Evolutionary conservation across 352 stramenopile genomes (phyloP).

Genomic region (Pythium rishiriense): DNA sequence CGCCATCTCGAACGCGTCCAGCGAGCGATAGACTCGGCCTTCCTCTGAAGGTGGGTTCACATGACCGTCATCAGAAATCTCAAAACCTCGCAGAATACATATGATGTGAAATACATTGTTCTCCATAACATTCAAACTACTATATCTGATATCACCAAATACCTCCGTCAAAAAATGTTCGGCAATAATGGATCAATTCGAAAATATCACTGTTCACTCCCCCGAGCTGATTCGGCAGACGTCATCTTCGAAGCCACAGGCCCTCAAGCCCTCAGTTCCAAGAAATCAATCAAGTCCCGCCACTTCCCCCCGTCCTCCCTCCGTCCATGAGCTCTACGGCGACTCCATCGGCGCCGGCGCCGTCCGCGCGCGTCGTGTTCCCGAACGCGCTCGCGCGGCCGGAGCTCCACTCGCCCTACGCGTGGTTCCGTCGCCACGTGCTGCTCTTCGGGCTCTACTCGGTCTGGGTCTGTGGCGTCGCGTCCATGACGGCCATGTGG

Average conservation of each 20-base stretch:
- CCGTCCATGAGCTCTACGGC: neutral
- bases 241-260: too few species aligned
- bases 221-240: too few species aligned
- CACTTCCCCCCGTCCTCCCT: too few species aligned
- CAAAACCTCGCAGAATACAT: neutral
- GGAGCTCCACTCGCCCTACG: conserved; percentile 35
- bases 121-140: neutral
- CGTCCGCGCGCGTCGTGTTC: conserved; percentile 17
- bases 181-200: too few species aligned
- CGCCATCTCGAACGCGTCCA: conserved; percentile 8
- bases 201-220: too few species aligned
- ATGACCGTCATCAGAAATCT: neutral
- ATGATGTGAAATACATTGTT: neutral
- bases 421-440: conserved; percentile 31
- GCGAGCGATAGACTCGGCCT: conserved; percentile 4
- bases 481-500: conserved; percentile 26
- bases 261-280: too few species aligned
- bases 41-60: neutral
- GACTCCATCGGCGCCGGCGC: neutral
- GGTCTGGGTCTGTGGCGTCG: conserved; percentile 36
- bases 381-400: conserved; percentile 21
- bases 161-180: too few species aligned
- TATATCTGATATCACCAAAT: too few species aligned
- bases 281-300: too few species aligned
- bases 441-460: conserved; percentile 39